A percentile compares a stretch with the other conserved stretches of the same genome.
These are phyloP conservation scores for Xylariaceae sp. DNA, from an alignment of 2,329 filamentous ascomycete species.

Conservation along the genomic window DNA sequence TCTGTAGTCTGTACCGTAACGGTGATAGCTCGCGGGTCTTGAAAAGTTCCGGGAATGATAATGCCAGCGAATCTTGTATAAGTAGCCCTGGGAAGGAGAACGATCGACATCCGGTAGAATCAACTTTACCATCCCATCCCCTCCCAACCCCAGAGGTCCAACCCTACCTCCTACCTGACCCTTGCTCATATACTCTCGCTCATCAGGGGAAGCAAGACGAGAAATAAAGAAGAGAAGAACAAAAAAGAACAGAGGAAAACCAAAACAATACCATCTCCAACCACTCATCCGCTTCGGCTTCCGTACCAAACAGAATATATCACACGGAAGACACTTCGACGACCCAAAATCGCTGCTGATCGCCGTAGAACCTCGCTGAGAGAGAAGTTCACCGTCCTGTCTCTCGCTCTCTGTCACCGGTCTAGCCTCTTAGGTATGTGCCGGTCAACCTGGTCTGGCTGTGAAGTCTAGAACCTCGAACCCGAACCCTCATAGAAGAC, in stretches of 20 bases:
- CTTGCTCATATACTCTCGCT: not conserved
- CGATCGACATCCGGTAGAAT: conserved; percentile 17
- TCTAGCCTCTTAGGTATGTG: conserved; percentile 7
- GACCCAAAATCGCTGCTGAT: not conserved
- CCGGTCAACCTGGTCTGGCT: not conserved
- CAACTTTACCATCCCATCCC: conserved; percentile 12
- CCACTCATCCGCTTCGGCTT: no score
- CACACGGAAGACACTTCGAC: not conserved
- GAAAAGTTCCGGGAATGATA: conserved; percentile 13
- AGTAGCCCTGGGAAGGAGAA: conserved; percentile 11
- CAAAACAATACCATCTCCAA: no score
- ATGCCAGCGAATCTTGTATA: conserved; percentile 17
- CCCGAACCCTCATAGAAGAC: no score
- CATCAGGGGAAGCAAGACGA: conserved; percentile 1
- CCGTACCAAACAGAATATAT: not conserved
- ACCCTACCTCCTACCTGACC: not conserved
- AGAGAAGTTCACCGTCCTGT: not conserved
- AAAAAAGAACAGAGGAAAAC: no score
- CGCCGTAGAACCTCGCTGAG: not conserved
- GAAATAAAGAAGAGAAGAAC: not conserved
- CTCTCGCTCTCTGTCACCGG: conserved; percentile 2
- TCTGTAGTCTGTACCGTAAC: conserved; percentile 10
- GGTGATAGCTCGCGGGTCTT: conserved; percentile 11
- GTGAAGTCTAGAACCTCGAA: conserved; percentile 8
- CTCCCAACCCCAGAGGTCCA: not conserved